phyloP scores from a whole-genome alignment of 495 filamentous ascomycete species.

The Daldinia grandis region DNA sequence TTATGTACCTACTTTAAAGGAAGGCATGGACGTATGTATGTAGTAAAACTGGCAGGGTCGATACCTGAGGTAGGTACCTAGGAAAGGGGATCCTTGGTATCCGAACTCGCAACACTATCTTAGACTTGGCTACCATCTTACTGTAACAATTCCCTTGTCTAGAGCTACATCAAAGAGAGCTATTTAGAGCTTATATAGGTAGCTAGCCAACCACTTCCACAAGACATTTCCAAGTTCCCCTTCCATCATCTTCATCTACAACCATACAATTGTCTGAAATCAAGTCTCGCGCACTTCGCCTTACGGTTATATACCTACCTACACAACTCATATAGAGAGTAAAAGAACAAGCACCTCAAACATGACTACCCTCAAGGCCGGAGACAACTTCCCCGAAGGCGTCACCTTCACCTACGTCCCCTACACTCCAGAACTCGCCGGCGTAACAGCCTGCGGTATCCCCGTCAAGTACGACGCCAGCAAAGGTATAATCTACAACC shows the following conservation, averaged over 20 bases:
- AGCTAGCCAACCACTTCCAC: neutral
- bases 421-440: slow-evolving; percentile 67
- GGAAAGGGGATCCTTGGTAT: neutral
- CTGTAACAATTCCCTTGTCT: slow-evolving; percentile 21
- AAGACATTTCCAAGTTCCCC: neutral
- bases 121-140: slow-evolving; percentile 23
- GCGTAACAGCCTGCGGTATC: slow-evolving; percentile 78
- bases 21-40: neutral
- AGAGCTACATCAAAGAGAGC: neutral
- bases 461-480: slow-evolving; percentile 83
- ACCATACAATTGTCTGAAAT: neutral
- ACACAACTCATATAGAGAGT: neutral
- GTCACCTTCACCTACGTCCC: slow-evolving; percentile 84
- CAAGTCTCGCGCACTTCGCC: neutral
- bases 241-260: neutral
- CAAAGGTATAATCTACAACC: slow-evolving; percentile 60
- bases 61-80: neutral
- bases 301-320: too few species aligned
- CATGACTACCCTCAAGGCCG: slow-evolving; percentile 76
- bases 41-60: too few species aligned
- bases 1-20: neutral
- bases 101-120: slow-evolving; percentile 12
- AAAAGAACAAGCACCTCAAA: neutral
- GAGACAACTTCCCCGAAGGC: slow-evolving; percentile 82
- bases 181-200: neutral